Evolutionary conservation across 176 grass and related monocot species (phyloP).

Genomic region (Aegilops speltoides): DNA sequence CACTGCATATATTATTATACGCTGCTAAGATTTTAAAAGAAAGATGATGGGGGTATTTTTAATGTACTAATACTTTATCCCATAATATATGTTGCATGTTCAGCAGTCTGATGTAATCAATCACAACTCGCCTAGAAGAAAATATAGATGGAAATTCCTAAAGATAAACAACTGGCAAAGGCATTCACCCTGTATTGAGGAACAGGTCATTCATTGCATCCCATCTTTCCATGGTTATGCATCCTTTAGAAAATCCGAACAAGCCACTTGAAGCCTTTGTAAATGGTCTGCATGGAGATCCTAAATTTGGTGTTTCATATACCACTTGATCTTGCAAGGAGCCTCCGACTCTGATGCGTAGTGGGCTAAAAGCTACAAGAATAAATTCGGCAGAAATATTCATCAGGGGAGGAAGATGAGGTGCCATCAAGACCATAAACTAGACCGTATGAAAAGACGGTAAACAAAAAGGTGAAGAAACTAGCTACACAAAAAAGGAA

Average conservation of each 20-base stretch:
- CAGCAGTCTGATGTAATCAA: background rate
- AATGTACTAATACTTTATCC: background rate
- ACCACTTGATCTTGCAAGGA: slow-evolving; percentile 97
- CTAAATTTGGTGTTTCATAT: slow-evolving; percentile 72
- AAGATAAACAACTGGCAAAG: background rate
- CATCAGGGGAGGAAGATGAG: background rate
- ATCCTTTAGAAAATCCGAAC: slow-evolving; percentile 96
- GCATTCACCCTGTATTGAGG: slow-evolving; percentile 63
- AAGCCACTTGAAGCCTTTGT: slow-evolving; percentile 61
- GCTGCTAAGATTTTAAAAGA: background rate
- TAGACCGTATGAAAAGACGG: background rate
- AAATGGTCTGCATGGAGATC: slow-evolving; percentile 60
- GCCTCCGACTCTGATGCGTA: slow-evolving; percentile 89
- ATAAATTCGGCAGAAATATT: slow-evolving; percentile 7
- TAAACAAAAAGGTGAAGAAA: background rate
- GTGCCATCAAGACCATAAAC: background rate
- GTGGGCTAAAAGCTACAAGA: slow-evolving; percentile 64
- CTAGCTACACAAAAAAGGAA: background rate
- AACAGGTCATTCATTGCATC: slow-evolving; percentile 83
- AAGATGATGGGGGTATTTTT: background rate
- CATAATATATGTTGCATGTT: slow-evolving; percentile 5
- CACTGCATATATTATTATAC: background rate
- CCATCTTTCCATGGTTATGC: slow-evolving; percentile 94
- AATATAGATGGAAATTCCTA: background rate
- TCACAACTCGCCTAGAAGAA: background rate